A percentile compares a stretch with the other conserved stretches of the same genome.
phyloP scores from a whole-genome alignment of 2,329 filamentous ascomycete genomes.

The Paradendryphiella salina region DNA sequence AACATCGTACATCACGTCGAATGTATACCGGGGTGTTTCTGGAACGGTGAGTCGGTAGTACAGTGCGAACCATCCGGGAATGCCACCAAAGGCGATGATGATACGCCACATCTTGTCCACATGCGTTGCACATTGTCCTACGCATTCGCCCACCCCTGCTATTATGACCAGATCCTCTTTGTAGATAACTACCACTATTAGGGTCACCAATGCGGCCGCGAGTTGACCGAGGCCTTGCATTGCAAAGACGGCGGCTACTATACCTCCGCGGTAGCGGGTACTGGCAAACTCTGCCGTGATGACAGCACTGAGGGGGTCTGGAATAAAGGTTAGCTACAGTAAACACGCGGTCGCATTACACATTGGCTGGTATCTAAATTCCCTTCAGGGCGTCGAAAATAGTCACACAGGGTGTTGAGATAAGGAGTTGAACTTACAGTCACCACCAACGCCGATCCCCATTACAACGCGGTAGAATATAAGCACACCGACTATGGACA shows the following conservation, averaged over 20 bases:
- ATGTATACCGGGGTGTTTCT: constrained; percentile 86
- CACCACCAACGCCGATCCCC: constrained; percentile 43
- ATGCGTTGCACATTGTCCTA: constrained; percentile 65
- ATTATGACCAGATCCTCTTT: constrained; percentile 63
- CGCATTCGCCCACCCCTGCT: constrained; percentile 60
- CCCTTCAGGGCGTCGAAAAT: too few relatives aligned
- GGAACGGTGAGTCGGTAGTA: constrained; percentile 88
- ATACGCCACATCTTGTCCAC: constrained; percentile 89
- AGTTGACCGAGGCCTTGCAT: constrained; percentile 88
- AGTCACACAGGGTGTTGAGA: too few relatives aligned
- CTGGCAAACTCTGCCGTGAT: constrained; percentile 88
- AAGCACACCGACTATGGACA: constrained; percentile 46
- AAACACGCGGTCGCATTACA: neutral
- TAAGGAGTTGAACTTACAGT: constrained; percentile 44
- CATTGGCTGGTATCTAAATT: neutral
- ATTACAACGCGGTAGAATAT: constrained; percentile 49
- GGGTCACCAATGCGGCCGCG: constrained; percentile 71
- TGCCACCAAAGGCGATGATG: constrained; percentile 77
- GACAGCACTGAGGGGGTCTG: constrained; percentile 73
- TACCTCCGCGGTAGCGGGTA: constrained; percentile 81
- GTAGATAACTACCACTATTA: constrained; percentile 74
- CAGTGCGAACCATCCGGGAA: constrained; percentile 78
- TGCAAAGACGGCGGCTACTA: constrained; percentile 85
- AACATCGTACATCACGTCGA: constrained; percentile 75
- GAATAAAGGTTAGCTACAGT: constrained; percentile 1